These are phyloP conservation scores for Talaromyces borbonicus DNA, from an alignment of 495 filamentous ascomycete species.

Conservation along the genomic window DNA sequence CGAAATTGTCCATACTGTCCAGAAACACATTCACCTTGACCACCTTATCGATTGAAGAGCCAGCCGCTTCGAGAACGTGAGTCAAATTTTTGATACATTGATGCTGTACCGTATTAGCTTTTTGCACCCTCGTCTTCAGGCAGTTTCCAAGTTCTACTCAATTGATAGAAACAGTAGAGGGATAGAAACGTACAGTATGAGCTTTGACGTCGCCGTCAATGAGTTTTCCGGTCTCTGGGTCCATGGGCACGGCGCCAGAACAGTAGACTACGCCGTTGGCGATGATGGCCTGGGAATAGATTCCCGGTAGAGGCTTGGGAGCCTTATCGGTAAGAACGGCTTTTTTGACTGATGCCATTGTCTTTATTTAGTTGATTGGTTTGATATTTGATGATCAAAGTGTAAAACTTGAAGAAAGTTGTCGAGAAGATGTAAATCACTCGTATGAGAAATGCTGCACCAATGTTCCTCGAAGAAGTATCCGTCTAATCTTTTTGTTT, in stretches of 20 bases:
- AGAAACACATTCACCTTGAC: constrained; percentile 65
- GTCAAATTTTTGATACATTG: constrained; percentile 53
- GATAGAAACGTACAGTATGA: constrained; percentile 29
- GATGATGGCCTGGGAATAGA: constrained; percentile 47
- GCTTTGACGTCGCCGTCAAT: constrained; percentile 42
- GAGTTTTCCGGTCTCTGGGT: constrained; percentile 31
- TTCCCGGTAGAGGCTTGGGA: constrained; percentile 40
- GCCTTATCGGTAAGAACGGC: constrained; percentile 40
- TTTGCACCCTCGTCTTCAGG: too few relatives aligned
- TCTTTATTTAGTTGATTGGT: not conserved
- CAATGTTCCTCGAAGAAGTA: too few relatives aligned
- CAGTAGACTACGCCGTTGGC: constrained; percentile 50
- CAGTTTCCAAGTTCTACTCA: too few relatives aligned
- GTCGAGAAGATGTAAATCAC: too few relatives aligned
- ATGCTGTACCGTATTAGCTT: constrained; percentile 11
- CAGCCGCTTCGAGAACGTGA: constrained; percentile 55
- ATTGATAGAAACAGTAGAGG: too few relatives aligned
- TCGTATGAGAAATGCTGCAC: too few relatives aligned
- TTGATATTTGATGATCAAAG: too few relatives aligned
- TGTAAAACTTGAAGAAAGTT: too few relatives aligned
- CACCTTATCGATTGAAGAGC: constrained; percentile 51
- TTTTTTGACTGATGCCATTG: constrained; percentile 22
- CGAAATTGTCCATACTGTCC: constrained; percentile 59
- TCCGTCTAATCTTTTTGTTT: too few relatives aligned
- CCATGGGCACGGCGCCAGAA: constrained; percentile 40